Conservation (phyloP, 2,329 filamentous ascomycete genomes). For the Clarireedia homoeocarpa region DNA sequence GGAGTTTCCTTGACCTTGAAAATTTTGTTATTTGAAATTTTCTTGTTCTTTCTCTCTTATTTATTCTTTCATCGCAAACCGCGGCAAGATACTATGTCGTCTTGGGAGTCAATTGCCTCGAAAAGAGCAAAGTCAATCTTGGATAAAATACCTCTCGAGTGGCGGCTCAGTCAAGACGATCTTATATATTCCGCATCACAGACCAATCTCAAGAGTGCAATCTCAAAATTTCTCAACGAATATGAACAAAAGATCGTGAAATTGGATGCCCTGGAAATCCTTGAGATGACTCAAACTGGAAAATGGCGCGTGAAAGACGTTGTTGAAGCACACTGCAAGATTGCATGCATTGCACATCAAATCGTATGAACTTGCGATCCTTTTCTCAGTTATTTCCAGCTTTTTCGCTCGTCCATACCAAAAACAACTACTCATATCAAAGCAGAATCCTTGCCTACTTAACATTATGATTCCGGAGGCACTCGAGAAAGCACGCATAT, state of each 20-base stretch:
- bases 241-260: constrained; percentile 42
- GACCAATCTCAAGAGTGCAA: constrained; percentile 16
- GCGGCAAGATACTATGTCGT: not conserved
- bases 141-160: not conserved
- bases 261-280: constrained; percentile 44
- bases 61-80: not conserved
- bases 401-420: not conserved
- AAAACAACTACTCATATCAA: not conserved
- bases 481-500: constrained; percentile 32
- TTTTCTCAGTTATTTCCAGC: not conserved
- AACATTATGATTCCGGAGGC: constrained; percentile 26
- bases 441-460: constrained; percentile 47
- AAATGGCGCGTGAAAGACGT: constrained; percentile 47
- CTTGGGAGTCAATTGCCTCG: not conserved
- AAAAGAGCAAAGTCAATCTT: not conserved
- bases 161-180: not conserved
- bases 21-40: not conserved
- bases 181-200: not conserved
- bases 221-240: constrained; percentile 18
- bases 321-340: constrained; percentile 42
- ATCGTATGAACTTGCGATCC: constrained; percentile 30
- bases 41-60: not conserved
- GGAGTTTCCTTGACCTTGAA: not conserved
- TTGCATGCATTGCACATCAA: constrained; percentile 44
- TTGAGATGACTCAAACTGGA: constrained; percentile 41